Evolutionary conservation across 1,284 basidiomycete species (phyloP), one percentile per base, ranked within the genome.

Genomic region (Ganoderma leucocontextum): DNA sequence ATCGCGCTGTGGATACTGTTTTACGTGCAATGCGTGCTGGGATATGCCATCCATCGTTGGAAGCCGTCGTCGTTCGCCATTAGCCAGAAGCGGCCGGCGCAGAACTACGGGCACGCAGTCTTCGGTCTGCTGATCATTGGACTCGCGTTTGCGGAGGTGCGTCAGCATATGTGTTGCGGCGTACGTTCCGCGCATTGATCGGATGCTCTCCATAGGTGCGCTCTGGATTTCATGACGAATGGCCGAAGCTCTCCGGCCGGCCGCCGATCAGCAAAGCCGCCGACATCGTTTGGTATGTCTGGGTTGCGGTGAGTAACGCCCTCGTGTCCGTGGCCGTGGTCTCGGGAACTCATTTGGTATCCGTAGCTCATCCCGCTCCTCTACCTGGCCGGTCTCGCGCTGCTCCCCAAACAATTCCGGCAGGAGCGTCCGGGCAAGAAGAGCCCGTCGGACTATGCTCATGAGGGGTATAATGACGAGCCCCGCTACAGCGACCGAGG

Each of bases 1-100:
- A 76, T 89, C 58, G 84, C 82, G 7, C 78, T 93, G 53, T 86
- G 92, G 69, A 81, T 84, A 55, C 79, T 93, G n/a, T 89, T 91
- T 74, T 52, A 89, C 62, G 64, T 84, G 13, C 92, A 94, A 78
- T 81, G 85, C 70, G 72, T 76, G 1, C 76, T 92, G 10, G 92
- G 92, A 4, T 82, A 83, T 4, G 71, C 89, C 67, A 87, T 91
- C 65, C 91, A 93, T 76, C 87, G 78, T 66, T 72, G 87, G 65
- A 89, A 89, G 76, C 81, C 83, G 36, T 80, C 77, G 25, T 76
- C 80, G 42, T 70, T 74, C 15, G 76, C 75, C 13, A 63, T 67
- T 25, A 52, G 67, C 10, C 65, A 67, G 19, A 74, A 80, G 35
- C 83, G 87, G 29, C 87, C 87, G 0, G 73, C 82, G 15, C 88